Evolutionary conservation across 148 eudicot genomes (phyloP), one percentile per base, ranked within the genome.

Genomic region (Cornus controversa): DNA sequence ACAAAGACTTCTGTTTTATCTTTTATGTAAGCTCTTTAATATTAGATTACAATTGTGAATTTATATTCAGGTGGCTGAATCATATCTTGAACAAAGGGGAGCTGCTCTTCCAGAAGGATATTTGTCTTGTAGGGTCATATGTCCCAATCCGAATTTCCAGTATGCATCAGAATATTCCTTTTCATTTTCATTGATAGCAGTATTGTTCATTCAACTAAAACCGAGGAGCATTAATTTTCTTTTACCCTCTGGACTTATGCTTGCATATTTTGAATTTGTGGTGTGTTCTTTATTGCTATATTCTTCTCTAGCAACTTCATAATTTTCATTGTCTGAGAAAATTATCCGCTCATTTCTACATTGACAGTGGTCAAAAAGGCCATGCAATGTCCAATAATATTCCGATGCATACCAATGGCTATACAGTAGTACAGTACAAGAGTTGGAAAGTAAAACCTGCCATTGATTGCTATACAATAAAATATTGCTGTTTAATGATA

Each of bases 31-130:
- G 64, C 24, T 60, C 20, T 60, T 60, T 60, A 60, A 60, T 60
- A 18, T 60, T 60, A 18, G 4, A 60, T 60, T 15, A 20, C 25
- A 60, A 60, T 18, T 60, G 64, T 4, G 25, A n/a, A 2, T 37
- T 69, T 72, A 34, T 77, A 26, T 66, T 68, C 75, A 87, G 97
- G 86, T 93, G 8, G 90, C 82, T n/a, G 91, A 91, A 82, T 87
- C 87, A 23, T 95, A 95, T 77, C 90, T 95, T 77, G 93, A 95
- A 76, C 98, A 88, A 82, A 93, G 99, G 86, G 99, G 99, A 25
- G 81, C 89, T 77, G 70, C 90, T 80, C 87, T 95, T 69, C 98
- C 97, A 8, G 87, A 91, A 79, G 97, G 97, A 74, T 90, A 83
- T 84, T 31, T 95, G 40, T 93, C 99, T 65, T 88, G 69, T 83